Base-by-base conservation (phyloP, 2,329 filamentous ascomycete species). In the Claviceps pazoutovae region DNA sequence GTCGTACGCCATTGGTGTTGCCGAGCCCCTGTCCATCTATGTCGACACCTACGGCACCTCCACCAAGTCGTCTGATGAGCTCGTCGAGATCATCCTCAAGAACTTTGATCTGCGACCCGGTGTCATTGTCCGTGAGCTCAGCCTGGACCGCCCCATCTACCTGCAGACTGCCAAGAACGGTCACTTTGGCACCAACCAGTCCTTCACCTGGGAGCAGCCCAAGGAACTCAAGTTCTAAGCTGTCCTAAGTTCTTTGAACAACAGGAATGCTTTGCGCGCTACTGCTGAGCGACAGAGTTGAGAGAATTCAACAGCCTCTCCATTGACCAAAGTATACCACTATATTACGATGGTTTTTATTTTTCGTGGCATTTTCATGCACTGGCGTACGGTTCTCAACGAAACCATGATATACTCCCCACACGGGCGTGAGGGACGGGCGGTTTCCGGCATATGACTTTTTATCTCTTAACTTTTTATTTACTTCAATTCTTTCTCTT, bases 81-180 rank as follows among this genome's bases (percentile, higher is more conserved):
- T 98, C 51, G 93, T 97, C 63, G 73, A 89, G 70, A 96, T 98
- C 72, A 90, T 98, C 75, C 80, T 80, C 65, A 78, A 84, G 68
- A 97, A 98, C 86, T 98, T 98, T 68, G 90, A 98, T 75, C 82
- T 98, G 71, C 84, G 93, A 66, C 93, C 93, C 53, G 93, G 93
- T 83, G 89, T 96, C 71, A 97, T 98, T 65, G 93, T 97, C 74
- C 88, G 88, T 77, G 90, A 96, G 76, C 86, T 98, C 60, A 85
- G 93, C 75, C 81, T 98, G 60, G 85, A 83, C 72, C 88, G 89
- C 74, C 93, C 93, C 68, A 96, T 97, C 78, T 98, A 98, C 84
- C 83, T 83, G 80, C 81, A 91, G 78, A 98, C 93, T 54, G 93
- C 93, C 74, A 96, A 96, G 87, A 97, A 97, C 76, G 93, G 93